Evolutionary conservation across 805 yeast genomes (phyloP).

Genomic region (Kuraishia borneana): DNA sequence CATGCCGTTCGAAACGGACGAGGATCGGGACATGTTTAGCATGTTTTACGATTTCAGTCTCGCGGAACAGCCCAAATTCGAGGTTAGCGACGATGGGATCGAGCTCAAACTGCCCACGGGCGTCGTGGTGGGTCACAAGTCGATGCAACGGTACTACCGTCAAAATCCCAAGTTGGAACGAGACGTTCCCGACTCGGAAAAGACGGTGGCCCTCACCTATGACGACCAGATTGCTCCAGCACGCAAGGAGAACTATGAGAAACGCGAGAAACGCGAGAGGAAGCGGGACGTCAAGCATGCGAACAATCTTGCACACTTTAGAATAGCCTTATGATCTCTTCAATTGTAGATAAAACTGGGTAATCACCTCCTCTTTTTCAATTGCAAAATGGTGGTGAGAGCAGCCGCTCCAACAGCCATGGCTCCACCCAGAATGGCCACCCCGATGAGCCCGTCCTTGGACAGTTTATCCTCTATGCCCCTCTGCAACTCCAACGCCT

Average conservation of each 20-base stretch:
- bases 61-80: slow-evolving; percentile 6
- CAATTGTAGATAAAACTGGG: too few species aligned
- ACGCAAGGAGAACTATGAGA: too few species aligned
- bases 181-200: slow-evolving; percentile 1
- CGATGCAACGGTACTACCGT: slow-evolving; percentile 48
- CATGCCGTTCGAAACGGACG: slow-evolving; percentile 31
- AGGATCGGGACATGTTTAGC: slow-evolving; percentile 22
- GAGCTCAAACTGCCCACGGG: slow-evolving; percentile 63
- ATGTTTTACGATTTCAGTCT: slow-evolving; percentile 26
- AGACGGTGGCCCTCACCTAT: slow-evolving; percentile 1
- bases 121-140: slow-evolving; percentile 57
- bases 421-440: slow-evolving; percentile 79
- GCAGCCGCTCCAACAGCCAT: slow-evolving; percentile 76
- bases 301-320: too few species aligned
- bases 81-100: slow-evolving; percentile 42
- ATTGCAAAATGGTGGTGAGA: slow-evolving; percentile 26
- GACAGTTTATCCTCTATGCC: slow-evolving; percentile 80
- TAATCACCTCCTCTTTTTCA: slow-evolving; percentile 8
- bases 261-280: too few species aligned
- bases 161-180: slow-evolving; percentile 25
- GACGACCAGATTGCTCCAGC: too few species aligned
- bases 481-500: slow-evolving; percentile 59
- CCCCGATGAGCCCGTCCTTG: slow-evolving; percentile 78
- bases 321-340: neutral
- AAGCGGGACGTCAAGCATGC: too few species aligned